Conservation (phyloP, 129 eudicot genomes). For the Cynara cardunculus region DNA sequence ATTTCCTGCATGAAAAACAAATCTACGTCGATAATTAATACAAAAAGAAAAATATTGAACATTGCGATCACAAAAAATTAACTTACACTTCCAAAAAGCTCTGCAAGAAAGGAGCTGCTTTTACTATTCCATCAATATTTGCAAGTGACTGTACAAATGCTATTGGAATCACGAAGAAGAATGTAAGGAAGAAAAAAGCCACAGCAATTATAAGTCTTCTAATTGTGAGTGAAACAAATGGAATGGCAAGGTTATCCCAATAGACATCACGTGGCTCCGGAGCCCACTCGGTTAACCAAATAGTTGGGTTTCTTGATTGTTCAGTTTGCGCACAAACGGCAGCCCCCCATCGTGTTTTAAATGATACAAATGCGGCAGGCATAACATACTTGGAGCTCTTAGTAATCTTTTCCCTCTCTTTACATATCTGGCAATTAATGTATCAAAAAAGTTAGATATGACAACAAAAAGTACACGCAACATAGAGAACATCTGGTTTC, state of each 20-base stretch:
- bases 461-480: background rate
- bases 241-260: conserved; percentile 83
- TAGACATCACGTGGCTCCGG: conserved; percentile 95
- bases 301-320: conserved; percentile 75
- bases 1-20: conserved; percentile 38
- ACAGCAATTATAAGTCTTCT: conserved; percentile 61
- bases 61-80: background rate
- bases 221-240: conserved; percentile 69
- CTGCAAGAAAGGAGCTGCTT: conserved; percentile 56
- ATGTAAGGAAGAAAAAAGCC: conserved; percentile 84
- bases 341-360: conserved; percentile 88
- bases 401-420: conserved; percentile 50
- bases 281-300: conserved; percentile 93
- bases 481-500: background rate
- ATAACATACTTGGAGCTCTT: conserved; percentile 48
- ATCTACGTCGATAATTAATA: background rate
- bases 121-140: conserved; percentile 69
- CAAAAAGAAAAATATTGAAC: background rate
- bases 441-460: background rate
- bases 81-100: conserved; percentile 63
- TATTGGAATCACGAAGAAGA: conserved; percentile 87
- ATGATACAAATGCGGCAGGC: conserved; percentile 90
- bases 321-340: conserved; percentile 94
- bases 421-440: conserved; percentile 43
- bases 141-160: conserved; percentile 83